Conservation (phyloP, 495 filamentous ascomycete genomes). For the Trichoderma asperelloides region DNA sequence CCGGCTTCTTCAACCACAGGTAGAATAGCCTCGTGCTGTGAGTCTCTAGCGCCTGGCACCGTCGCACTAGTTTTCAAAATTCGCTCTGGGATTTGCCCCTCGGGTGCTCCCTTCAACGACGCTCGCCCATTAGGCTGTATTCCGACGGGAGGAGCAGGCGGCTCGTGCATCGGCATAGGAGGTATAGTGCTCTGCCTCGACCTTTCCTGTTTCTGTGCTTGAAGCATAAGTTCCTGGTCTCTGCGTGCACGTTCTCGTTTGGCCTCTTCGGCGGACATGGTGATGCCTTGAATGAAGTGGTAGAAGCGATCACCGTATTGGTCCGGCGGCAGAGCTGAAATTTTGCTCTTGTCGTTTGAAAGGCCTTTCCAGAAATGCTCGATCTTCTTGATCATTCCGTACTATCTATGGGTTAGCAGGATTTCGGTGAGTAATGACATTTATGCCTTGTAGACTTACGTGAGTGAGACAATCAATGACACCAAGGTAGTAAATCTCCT, state of each 20-base stretch:
- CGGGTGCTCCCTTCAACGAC: constrained; percentile 29
- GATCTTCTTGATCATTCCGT: constrained; percentile 76
- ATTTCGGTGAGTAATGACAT: constrained; percentile 7
- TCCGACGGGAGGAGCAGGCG: constrained; percentile 34
- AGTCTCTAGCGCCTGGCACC: constrained; percentile 42
- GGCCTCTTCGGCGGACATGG: constrained; percentile 79
- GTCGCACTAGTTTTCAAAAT: constrained; percentile 43
- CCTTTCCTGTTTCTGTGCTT: constrained; percentile 14
- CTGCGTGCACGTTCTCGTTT: constrained; percentile 49
- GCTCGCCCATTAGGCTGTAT: background rate
- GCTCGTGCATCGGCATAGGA: constrained; percentile 33
- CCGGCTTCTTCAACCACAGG: constrained; percentile 89
- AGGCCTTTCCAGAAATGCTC: constrained; percentile 94
- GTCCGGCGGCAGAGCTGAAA: constrained; percentile 88
- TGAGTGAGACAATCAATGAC: constrained; percentile 98
- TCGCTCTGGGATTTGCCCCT: constrained; percentile 40
- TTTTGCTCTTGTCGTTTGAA: constrained; percentile 67
- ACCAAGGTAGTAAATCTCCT: constrained; percentile 95
- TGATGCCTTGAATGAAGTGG: constrained; percentile 82
- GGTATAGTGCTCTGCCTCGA: constrained; percentile 19
- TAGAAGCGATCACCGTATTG: constrained; percentile 91
- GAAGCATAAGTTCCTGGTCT: constrained; percentile 33
- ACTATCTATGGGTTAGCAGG: constrained; percentile 45
- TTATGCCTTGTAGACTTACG: constrained; percentile 43
- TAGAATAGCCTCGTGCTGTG: constrained; percentile 56